These are phyloP conservation scores for Pythium brassicae DNA, from an alignment of 352 stramenopile genomes.

Conservation along the genomic window DNA sequence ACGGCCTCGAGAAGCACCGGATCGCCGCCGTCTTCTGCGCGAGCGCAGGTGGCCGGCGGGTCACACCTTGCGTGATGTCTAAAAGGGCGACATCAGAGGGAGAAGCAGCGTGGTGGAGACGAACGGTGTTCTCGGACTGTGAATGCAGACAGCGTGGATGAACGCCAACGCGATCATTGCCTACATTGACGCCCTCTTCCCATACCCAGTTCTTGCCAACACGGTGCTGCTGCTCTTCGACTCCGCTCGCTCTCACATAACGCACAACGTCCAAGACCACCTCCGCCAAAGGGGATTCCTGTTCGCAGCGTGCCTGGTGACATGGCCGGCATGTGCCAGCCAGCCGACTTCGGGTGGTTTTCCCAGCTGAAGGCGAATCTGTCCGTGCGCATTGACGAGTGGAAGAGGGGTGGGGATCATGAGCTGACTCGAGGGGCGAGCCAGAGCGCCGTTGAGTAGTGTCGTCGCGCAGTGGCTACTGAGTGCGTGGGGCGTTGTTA, in stretches of 20 bases:
- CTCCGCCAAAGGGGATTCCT: no score
- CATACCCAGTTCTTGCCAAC: background rate
- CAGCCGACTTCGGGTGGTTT: no score
- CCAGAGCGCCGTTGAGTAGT: no score
- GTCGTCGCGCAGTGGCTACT: no score
- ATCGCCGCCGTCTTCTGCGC: conserved; percentile 1
- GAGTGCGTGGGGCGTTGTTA: no score
- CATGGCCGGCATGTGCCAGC: no score
- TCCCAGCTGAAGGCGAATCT: no score
- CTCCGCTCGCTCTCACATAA: background rate
- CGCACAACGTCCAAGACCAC: background rate
- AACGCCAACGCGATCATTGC: background rate
- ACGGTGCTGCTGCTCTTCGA: background rate
- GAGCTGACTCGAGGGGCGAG: no score
- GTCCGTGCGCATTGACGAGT: no score
- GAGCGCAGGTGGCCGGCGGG: background rate
- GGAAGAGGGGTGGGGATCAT: no score
- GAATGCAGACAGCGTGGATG: background rate
- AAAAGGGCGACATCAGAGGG: background rate
- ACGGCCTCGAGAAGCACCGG: background rate
- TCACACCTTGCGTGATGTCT: background rate
- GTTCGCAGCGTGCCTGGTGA: no score
- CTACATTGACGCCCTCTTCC: background rate
- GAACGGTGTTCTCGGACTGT: background rate
- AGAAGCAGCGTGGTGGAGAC: background rate